A percentile compares a stretch with the other conserved stretches of the same genome.
Evolutionary conservation across 106 monocot species (phyloP).

Genomic region (Dendrobium chrysotoxum): DNA sequence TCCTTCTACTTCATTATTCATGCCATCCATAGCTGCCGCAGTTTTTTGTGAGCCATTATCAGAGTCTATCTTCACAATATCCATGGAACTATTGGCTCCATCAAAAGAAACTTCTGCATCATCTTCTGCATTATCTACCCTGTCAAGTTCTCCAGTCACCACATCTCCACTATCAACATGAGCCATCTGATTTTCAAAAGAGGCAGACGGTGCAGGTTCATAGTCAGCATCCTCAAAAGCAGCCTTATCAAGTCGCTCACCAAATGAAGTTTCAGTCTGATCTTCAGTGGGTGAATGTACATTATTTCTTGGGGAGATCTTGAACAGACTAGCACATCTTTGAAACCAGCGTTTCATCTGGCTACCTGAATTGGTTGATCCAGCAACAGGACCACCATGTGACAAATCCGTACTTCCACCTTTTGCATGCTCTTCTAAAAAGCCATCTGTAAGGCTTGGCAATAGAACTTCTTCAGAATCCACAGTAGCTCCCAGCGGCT

Average conservation of each 20-base stretch:
- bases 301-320: constrained; percentile 61
- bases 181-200: constrained; percentile 22
- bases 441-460: constrained; percentile 51
- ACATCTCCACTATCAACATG: constrained; percentile 16
- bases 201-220: constrained; percentile 31
- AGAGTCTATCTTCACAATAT: constrained; percentile 15
- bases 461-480: constrained; percentile 40
- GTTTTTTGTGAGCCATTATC: constrained; percentile 20
- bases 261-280: constrained; percentile 14
- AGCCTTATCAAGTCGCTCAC: constrained; percentile 26
- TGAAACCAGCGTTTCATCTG: constrained; percentile 57
- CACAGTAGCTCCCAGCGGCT: constrained; percentile 14
- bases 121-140: constrained; percentile 18
- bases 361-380: constrained; percentile 29
- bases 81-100: constrained; percentile 31
- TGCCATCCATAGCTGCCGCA: constrained; percentile 10
- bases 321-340: constrained; percentile 70
- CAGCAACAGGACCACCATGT: constrained; percentile 20
- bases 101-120: constrained; percentile 38
- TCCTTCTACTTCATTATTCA: constrained; percentile 34
- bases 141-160: constrained; percentile 18
- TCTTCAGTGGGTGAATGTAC: constrained; percentile 17
- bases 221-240: constrained; percentile 21
- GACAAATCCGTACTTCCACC: constrained; percentile 20
- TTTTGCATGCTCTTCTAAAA: constrained; percentile 34